Evolutionary conservation across 2,329 filamentous ascomycete species (phyloP), one percentile per base, ranked within the genome.

Genomic region (Ophiocordyceps camponoti-rufipedis): DNA sequence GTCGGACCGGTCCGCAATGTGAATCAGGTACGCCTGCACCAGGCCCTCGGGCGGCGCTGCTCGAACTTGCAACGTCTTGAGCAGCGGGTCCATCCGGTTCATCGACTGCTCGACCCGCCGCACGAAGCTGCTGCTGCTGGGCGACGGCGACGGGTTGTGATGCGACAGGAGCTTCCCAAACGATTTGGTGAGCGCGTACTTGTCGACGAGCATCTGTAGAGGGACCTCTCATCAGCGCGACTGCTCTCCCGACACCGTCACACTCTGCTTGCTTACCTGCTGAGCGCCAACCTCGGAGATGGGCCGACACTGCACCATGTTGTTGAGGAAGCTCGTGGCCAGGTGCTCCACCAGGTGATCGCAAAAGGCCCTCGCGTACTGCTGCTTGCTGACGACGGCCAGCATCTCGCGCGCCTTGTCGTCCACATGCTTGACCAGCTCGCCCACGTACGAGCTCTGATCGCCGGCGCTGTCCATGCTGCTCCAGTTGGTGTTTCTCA

Each of bases 11-110:
- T 98, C 91, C 52, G 78, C 87, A 52, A 98, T 91, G 64, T 96
- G 91, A 61, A 96, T 94, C 32, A 98, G 78, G 60, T 98, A 98
- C 32, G 91, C 91, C 65, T 96, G 89, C 0, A 98, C 88, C 4
- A 98, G 75, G 2, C 85, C 89, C 67, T 98, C 91, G 0, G 89
- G 84, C 0, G 91, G 91, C 5, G 83, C 85, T 2, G 88, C 79
- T 28, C 85, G 85, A 43, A 98, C 89, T 69, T 98, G 91, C 3
- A 98, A 75, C 2, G 91, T 96, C 64, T 98, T 98, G 54, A 98
- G 80, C 19, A 98, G 74, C 1, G 86, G 84, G 56, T 96, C 89
- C 51, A 96, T 80, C 52, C 87, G 85, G 48, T 78, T 78, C 72
- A 94, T 91, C 56, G 77, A 82, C 48, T 80, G 74, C 56, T 82